Base-by-base conservation (phyloP, 2,329 filamentous ascomycete species). In the Pseudogymnoascus sp. region DNA sequence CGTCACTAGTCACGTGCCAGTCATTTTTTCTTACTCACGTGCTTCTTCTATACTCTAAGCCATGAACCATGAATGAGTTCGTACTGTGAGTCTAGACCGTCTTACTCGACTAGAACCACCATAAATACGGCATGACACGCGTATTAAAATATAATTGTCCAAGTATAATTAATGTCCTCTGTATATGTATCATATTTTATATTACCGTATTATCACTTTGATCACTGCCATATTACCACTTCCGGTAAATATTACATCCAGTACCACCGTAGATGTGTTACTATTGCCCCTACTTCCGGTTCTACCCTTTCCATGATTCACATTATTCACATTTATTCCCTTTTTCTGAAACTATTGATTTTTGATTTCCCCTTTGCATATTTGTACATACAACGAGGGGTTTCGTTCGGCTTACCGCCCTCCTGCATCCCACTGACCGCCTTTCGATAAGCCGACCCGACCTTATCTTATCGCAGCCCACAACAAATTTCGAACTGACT, bases 401-500 rank as follows among this genome's bases (percentile, higher is more conserved):
- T 4, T 26, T 26, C 23, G 16, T 55, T 55, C 49, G 49, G 49
- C 49, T 55, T 55, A 55, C 49, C 49, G 49, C 49, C 49, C 29
- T 55, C 49, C 26, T 55, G 49, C 49, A 55, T 55, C 6, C 29
- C 49, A 29, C 49, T 55, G 49, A 55, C 49, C 49, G 49, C 49
- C 49, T 55, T 55, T 55, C 49, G 49, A 55, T 55, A 55, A 55
- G 49, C 49, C 49, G 29, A 55, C 49, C 49, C 49, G 49, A 55
- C 49, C 49, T 55, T 55, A 55, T 55, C 49, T 55, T 55, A 55
- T 55, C 49, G 49, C 49, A 21, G 49, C 49, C 49, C 49, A 55
- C 49, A 55, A 55, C 49, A 55, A 55, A 55, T 55, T 55, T 55
- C 49, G 49, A 55, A 19, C 49, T 21, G 29, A 55, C 49, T 35